Evolutionary conservation across 345 rosid genomes (phyloP), one percentile per base, ranked within the genome.

Genomic region (Gossypium sturtianum): DNA sequence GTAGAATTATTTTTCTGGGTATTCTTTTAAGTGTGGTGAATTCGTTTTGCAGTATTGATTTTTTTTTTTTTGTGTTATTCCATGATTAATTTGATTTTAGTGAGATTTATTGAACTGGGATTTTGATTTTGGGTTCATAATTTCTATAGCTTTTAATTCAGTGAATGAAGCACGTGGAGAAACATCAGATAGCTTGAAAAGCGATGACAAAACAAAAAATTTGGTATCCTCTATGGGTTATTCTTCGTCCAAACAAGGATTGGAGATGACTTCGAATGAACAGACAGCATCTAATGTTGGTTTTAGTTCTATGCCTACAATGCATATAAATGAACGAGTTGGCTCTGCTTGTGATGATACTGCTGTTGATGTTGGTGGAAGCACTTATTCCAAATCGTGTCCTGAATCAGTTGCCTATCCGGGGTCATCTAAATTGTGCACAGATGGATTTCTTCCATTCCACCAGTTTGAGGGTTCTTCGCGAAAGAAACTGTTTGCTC

Each of bases 281-380:
- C 74, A 72, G 57, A 72, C 74, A 58, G 86, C 86, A n/a, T 85
- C 85, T 1, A 64, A 82, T 73, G 74, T 80, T 41, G 78, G 79
- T 54, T 88, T 86, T 80, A 80, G 47, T 77, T 94, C 97, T 41
- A 80, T 91, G 97, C 95, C 93, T 13, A 65, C 85, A n/a, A 77
- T 89, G 91, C 89, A 66, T 74, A 58, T 83, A 25, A 80, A 81
- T 43, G 81, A 75, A 59, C 72, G 22, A 60, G 59, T 11, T 47
- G 80, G 78, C 72, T 12, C 16, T 16, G 58, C 74, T n/a, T 71
- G 75, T n/a, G 71, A 16, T 27, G 7, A 43, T 29, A 70, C 63
- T 48, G 48, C 51, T n/a, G 69, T 77, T 68, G 82, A 64, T 77
- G 13, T 54, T 62, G 81, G 74, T 75, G 87, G 77, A 71, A 72